A percentile compares a stretch with the other conserved stretches of the same genome.
phyloP scores from a whole-genome alignment of 495 filamentous ascomycete genomes.

The Sporormia fimetaria region DNA sequence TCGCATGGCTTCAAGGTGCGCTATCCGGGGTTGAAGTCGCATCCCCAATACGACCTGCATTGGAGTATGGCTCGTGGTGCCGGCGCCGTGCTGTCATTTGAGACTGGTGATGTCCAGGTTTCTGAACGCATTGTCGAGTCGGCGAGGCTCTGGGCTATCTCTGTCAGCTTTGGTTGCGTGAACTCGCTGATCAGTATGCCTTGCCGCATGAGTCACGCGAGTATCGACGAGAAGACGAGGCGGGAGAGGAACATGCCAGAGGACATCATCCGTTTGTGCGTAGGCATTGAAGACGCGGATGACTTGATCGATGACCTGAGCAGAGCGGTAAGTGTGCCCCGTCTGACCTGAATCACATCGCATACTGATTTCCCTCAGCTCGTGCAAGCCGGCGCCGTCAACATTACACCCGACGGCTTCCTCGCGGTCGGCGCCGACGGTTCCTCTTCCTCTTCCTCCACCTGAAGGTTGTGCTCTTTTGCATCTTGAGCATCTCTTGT shows the following conservation, averaged over 20 bases:
- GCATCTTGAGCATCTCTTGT: not conserved
- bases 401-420: constrained; percentile 60
- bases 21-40: constrained; percentile 84
- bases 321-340: constrained; percentile 59
- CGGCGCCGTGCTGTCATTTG: constrained; percentile 88
- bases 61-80: constrained; percentile 89
- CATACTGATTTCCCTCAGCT: constrained; percentile 43
- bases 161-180: constrained; percentile 93
- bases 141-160: constrained; percentile 84
- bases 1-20: constrained; percentile 84
- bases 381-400: constrained; percentile 87
- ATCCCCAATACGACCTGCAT: constrained; percentile 93
- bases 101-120: constrained; percentile 72
- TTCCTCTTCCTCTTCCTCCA: not conserved
- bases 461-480: not conserved
- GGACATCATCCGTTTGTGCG: constrained; percentile 88
- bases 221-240: constrained; percentile 90
- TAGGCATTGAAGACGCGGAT: constrained; percentile 88
- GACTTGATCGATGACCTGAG: constrained; percentile 90
- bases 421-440: constrained; percentile 13
- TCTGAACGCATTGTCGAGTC: constrained; percentile 91
- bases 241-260: constrained; percentile 85
- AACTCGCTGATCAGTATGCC: constrained; percentile 99
- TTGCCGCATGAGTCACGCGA: constrained; percentile 97
- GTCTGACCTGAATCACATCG: constrained; percentile 4